Evolutionary conservation across 2,329 filamentous ascomycete species (phyloP), one percentile per base, ranked within the genome.

Genomic region (Helicocarpus griseus): DNA sequence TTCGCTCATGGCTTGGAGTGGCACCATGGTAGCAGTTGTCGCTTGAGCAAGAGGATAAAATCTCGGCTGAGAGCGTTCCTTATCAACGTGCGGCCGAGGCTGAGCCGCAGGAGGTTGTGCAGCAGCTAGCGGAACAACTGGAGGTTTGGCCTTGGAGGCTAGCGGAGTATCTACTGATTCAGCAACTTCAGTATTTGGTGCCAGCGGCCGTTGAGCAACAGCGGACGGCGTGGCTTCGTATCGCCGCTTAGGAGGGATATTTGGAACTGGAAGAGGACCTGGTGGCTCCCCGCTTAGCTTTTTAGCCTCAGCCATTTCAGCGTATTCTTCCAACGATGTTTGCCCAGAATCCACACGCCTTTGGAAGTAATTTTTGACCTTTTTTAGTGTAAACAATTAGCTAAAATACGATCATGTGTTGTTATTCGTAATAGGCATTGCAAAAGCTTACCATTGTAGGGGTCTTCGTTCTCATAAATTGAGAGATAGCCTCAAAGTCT

Each of bases 321-420:
- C 67, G 24, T 69, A 62, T 29, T 71, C 64, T 50, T 75, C 73
- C 47, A 75, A 67, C 21, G 73, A 70, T 45, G 64, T 67, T 51
- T 72, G 69, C 1, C 71, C 72, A 4, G 65, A 65, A 48, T 72
- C 70, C 29, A 73, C 60, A 40, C 68, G 68, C 40, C 73, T 67
- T 52, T 71, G 65, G 53, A 70, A 76, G 56, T 75, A 73, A 50
- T 77, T 77, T 63, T 74, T 75, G 44, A 76, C 73, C 72, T 75
- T 39, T 8, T 45, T 28, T 21, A 29, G 43, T 21, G 31, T 38
- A 39, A 17, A 43, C 8, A 19, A 41, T 54, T 24, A 19, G 33
- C 47, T 49, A 28, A 43, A 47, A 39, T 41, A 17, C 14, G 28
- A 35, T 33, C 22, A 33, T 29, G 43, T 11, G 35, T n/a, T 14